Evolutionary conservation across 179 eudicot genomes (phyloP).

Genomic region (Carnegiea gigantea): DNA sequence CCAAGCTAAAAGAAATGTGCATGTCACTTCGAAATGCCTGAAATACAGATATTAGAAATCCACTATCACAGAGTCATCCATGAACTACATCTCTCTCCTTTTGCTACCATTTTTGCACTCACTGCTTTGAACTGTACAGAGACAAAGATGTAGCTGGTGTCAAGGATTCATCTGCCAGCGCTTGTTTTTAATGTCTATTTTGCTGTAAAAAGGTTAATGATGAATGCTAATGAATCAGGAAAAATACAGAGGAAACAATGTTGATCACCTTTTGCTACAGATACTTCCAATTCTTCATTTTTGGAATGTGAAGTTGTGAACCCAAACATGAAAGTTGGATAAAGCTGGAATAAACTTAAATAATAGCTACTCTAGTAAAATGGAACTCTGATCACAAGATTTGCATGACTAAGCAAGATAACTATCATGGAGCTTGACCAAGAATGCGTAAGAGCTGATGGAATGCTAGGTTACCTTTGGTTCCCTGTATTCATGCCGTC

Average conservation of each 20-base stretch:
- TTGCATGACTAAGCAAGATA: neutral
- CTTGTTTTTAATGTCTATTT: neutral
- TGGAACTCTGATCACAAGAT: neutral
- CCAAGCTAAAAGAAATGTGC: no score
- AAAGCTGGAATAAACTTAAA: neutral
- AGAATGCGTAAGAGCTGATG: neutral
- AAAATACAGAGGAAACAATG: neutral
- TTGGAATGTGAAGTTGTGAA: neutral
- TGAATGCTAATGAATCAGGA: no score
- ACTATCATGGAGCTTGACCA: neutral
- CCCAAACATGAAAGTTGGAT: neutral
- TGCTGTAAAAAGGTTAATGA: neutral
- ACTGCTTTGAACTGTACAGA: no score
- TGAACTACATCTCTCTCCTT: no score
- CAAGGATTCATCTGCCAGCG: neutral
- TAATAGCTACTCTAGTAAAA: neutral
- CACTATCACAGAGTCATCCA: no score
- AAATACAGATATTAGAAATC: no score
- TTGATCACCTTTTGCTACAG: neutral
- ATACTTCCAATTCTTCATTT: neutral
- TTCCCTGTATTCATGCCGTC: neutral
- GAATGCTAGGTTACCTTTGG: neutral
- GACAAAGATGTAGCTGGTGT: no score
- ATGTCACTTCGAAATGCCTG: no score
- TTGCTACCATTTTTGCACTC: no score